These are phyloP conservation scores for Microdochium bolleyi DNA, from an alignment of 2,329 filamentous ascomycete genomes.

Conservation along the genomic window DNA sequence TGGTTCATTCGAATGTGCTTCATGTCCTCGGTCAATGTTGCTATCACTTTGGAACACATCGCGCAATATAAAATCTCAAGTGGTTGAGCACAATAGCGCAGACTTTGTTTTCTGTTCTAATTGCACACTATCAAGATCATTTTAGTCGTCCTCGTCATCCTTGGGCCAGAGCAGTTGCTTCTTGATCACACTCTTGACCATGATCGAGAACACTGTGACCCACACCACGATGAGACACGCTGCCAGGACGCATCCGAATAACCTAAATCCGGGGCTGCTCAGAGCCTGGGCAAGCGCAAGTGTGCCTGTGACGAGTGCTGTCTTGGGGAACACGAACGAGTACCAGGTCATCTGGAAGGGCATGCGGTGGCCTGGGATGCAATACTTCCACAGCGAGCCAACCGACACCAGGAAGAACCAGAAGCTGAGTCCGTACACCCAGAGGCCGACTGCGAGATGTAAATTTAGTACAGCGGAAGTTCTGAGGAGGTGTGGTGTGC, in stretches of 20 bases:
- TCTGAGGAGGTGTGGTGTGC: too few relatives aligned
- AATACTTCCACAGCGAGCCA: conserved; percentile 66
- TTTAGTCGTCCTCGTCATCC: conserved; percentile 29
- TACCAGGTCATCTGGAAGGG: conserved; percentile 83
- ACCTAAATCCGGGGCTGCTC: conserved; percentile 48
- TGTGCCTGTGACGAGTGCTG: conserved; percentile 66
- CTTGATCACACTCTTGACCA: conserved; percentile 59
- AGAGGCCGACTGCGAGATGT: conserved; percentile 66
- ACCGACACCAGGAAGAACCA: conserved; percentile 80
- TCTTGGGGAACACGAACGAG: conserved; percentile 76
- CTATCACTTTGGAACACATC: too few relatives aligned
- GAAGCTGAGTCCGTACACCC: conserved; percentile 75
- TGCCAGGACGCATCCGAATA: conserved; percentile 62
- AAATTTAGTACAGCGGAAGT: too few relatives aligned
- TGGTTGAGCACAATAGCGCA: too few relatives aligned
- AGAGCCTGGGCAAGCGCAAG: conserved; percentile 61
- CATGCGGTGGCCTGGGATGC: conserved; percentile 48
- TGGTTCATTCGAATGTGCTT: too few relatives aligned
- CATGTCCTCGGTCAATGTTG: too few relatives aligned
- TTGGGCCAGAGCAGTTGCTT: conserved; percentile 73
- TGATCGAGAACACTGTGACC: conserved; percentile 59
- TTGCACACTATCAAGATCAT: too few relatives aligned
- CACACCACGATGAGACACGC: conserved; percentile 59
- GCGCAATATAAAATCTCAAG: too few relatives aligned
- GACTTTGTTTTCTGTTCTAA: too few relatives aligned